These are phyloP conservation scores for Wallacemonas rigidus DNA, from an alignment of 208 protist species.

Conservation along the genomic window DNA sequence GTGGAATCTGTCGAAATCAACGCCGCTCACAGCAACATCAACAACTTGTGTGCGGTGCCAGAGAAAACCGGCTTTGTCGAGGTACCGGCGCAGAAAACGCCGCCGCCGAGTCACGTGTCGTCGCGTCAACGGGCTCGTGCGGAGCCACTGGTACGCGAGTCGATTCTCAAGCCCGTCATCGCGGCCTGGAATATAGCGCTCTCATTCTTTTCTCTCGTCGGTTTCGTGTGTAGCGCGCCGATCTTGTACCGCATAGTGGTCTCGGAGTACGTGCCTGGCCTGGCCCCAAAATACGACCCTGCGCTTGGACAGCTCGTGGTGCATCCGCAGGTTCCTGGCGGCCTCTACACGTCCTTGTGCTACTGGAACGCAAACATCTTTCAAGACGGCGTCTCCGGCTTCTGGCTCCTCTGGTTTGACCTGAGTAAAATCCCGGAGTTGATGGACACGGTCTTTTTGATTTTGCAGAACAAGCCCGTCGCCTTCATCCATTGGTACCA, in stretches of 20 bases:
- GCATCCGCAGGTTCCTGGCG: constrained; percentile 35
- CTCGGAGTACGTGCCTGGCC: constrained; percentile 28
- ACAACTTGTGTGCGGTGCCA: constrained; percentile 18
- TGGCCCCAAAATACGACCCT: constrained; percentile 30
- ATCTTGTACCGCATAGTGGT: constrained; percentile 35
- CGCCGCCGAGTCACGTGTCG: not conserved
- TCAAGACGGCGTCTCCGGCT: constrained; percentile 31
- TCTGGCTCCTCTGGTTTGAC: constrained; percentile 56
- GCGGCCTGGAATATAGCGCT: constrained; percentile 81
- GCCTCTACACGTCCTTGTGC: constrained; percentile 35
- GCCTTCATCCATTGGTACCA: constrained; percentile 85
- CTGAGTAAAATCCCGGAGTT: constrained; percentile 66
- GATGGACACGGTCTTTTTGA: constrained; percentile 65
- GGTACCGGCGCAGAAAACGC: not conserved
- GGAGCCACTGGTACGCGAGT: constrained; percentile 16
- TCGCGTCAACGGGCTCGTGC: not conserved
- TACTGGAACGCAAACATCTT: constrained; percentile 36
- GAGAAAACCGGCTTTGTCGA: not conserved
- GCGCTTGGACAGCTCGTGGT: constrained; percentile 25
- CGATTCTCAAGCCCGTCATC: constrained; percentile 30
- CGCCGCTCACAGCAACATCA: not conserved
- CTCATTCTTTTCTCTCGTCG: constrained; percentile 57
- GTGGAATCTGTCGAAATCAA: constrained; percentile 9
- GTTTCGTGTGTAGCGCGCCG: constrained; percentile 56
- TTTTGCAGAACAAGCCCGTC: constrained; percentile 58